Percentiles rank a stretch among this genome's conserved stretches.
Conservation (phyloP, 805 yeast species). For the Babjeviella inositovora region DNA sequence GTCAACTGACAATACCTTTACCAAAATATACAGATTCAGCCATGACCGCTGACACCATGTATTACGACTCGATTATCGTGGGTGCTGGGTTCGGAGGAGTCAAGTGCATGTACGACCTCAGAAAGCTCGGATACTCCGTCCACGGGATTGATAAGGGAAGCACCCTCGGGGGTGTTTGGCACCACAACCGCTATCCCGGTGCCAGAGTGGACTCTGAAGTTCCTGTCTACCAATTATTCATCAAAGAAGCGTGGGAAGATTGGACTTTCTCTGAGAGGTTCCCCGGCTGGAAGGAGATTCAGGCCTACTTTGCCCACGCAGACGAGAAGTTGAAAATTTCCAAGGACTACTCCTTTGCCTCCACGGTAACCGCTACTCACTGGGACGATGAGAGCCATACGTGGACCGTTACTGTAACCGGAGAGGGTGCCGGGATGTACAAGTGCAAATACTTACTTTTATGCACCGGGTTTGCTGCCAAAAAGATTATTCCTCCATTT, state of each 20-base stretch:
- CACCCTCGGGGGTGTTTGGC: conserved; percentile 7
- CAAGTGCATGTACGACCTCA: conserved; percentile 3
- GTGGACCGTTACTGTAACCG: conserved; percentile 8
- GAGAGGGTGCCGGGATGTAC: conserved; percentile 6
- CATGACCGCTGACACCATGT: no score
- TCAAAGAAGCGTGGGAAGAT: conserved; percentile 8
- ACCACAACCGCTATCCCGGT: conserved; percentile 6
- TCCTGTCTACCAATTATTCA: conserved; percentile 9
- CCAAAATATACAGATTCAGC: no score
- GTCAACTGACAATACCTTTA: no score
- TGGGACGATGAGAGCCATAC: no score
- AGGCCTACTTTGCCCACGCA: conserved; percentile 8
- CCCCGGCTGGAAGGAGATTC: conserved; percentile 9
- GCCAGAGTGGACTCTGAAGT: conserved; percentile 11
- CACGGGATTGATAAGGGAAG: conserved; percentile 4
- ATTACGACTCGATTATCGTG: conserved; percentile 4
- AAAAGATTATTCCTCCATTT: conserved; percentile 7
- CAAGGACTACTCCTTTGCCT: conserved; percentile 8
- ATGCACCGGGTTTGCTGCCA: conserved; percentile 9
- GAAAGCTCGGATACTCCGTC: conserved; percentile 4
- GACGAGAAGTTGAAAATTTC: conserved; percentile 8
- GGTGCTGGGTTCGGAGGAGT: conserved; percentile 7
- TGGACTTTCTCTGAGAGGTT: conserved; percentile 10
- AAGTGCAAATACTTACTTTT: conserved; percentile 4
- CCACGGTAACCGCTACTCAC: conserved; percentile 5